Percentiles rank a stretch among this genome's conserved stretches.
Evolutionary conservation across 2,329 filamentous ascomycete species (phyloP).

Genomic region (Laburnicola sp.): DNA sequence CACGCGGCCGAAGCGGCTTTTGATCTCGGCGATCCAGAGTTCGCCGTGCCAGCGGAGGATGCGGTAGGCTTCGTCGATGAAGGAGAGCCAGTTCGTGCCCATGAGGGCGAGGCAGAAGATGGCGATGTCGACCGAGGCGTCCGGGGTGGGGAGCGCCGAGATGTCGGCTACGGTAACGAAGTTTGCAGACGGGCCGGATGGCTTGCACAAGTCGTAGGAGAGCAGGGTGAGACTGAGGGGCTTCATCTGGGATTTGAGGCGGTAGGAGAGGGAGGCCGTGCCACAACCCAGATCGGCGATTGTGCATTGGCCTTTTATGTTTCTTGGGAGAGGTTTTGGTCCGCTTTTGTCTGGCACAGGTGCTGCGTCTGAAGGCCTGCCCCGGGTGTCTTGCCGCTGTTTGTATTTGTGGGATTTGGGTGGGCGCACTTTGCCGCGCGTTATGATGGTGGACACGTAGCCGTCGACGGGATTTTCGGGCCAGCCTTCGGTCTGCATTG

Average conservation of each 20-base stretch:
- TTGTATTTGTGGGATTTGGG: slow-evolving; percentile 46
- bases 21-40: slow-evolving; percentile 97
- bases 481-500: slow-evolving; percentile 93
- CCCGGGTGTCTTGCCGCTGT: slow-evolving; percentile 43
- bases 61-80: slow-evolving; percentile 93
- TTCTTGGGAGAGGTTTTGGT: slow-evolving; percentile 67
- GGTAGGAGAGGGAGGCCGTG: slow-evolving; percentile 77
- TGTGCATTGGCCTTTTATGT: slow-evolving; percentile 66
- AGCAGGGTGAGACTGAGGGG: slow-evolving; percentile 73
- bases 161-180: slow-evolving; percentile 90
- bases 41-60: slow-evolving; percentile 92
- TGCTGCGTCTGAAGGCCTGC: slow-evolving; percentile 20
- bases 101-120: slow-evolving; percentile 97
- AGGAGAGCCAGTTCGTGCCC: slow-evolving; percentile 98
- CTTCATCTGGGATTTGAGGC: slow-evolving; percentile 64
- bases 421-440: slow-evolving; percentile 61
- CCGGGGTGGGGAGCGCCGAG: slow-evolving; percentile 73
- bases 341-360: slow-evolving; percentile 20
- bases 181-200: slow-evolving; percentile 68
- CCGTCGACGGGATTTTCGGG: slow-evolving; percentile 93
- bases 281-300: slow-evolving; percentile 94
- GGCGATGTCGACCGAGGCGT: slow-evolving; percentile 78
- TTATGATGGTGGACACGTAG: slow-evolving; percentile 73
- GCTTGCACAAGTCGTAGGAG: slow-evolving; percentile 84
- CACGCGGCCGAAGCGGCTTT: slow-evolving; percentile 80